A percentile compares a stretch with the other conserved stretches of the same genome.
Evolutionary conservation across 148 eudicot genomes (phyloP).

Genomic region (Arbutus unedo): DNA sequence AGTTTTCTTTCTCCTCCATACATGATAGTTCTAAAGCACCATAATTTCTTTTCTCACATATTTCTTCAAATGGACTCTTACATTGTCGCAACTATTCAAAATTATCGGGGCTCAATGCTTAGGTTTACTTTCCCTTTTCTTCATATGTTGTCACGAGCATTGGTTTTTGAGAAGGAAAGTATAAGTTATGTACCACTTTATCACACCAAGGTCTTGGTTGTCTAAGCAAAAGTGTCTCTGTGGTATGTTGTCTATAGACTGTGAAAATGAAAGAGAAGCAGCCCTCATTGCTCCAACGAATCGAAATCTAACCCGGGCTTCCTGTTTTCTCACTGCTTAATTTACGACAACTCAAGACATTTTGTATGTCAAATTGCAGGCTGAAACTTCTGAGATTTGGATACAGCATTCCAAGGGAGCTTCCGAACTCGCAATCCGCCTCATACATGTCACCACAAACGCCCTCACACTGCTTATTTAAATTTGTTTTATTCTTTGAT

Average conservation of each 20-base stretch:
- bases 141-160: not conserved
- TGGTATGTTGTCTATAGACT: no score
- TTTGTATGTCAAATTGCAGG: conserved; percentile 38
- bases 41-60: not conserved
- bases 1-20: not conserved
- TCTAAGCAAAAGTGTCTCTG: not conserved
- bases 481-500: no score
- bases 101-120: not conserved
- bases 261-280: no score
- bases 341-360: not conserved
- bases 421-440: conserved; percentile 64
- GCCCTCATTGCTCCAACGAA: not conserved
- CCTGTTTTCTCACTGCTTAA: not conserved
- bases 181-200: not conserved
- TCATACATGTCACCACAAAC: conserved; percentile 85
- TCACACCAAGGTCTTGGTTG: not conserved
- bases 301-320: not conserved
- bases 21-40: not conserved
- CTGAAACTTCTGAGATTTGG: conserved; percentile 86
- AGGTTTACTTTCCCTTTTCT: no score
- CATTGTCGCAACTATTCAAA: not conserved
- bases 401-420: conserved; percentile 65
- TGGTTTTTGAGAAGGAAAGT: not conserved
- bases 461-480: conserved; percentile 55
- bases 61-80: not conserved